Percentiles rank a stretch among this genome's conserved stretches.
Conservation (phyloP, 257 asterid species). For the Striga asiatica region DNA sequence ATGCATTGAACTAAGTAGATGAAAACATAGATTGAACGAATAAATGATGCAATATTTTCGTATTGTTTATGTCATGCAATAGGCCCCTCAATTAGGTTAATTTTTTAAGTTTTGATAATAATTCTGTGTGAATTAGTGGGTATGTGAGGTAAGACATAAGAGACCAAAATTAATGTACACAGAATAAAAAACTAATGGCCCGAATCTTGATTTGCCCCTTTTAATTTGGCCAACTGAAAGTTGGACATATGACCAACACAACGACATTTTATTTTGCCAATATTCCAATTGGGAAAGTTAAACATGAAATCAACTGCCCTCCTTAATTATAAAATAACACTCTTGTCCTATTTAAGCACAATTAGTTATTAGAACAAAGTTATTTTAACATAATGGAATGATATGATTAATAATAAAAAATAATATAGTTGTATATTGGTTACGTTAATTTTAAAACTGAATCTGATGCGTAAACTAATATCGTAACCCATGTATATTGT, state of each 20-base stretch:
- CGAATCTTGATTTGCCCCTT: constrained; percentile 19
- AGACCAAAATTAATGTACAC: constrained; percentile 12
- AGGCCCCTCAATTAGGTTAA: not conserved
- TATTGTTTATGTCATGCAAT: not conserved
- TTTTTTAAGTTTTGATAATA: not conserved
- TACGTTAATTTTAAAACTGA: too few relatives aligned
- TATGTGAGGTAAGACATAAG: constrained; percentile 12
- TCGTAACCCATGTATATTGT: too few relatives aligned
- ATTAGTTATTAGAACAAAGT: not conserved
- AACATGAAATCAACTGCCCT: constrained; percentile 14
- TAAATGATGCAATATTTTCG: not conserved
- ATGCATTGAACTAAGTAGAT: too few relatives aligned
- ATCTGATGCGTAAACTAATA: too few relatives aligned
- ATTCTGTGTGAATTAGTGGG: constrained; percentile 1
- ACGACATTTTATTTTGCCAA: constrained; percentile 4
- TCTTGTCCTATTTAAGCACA: not conserved
- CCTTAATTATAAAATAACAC: not conserved
- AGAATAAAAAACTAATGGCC: constrained; percentile 25
- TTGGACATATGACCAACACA: constrained; percentile 4
- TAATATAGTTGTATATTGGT: too few relatives aligned
- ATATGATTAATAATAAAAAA: too few relatives aligned
- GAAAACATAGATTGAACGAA: too few relatives aligned
- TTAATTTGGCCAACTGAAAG: constrained; percentile 12
- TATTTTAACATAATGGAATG: too few relatives aligned
- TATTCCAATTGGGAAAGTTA: constrained; percentile 29